phyloP scores from a whole-genome alignment of 345 rosid genomes.

The Geranium brycei region DNA sequence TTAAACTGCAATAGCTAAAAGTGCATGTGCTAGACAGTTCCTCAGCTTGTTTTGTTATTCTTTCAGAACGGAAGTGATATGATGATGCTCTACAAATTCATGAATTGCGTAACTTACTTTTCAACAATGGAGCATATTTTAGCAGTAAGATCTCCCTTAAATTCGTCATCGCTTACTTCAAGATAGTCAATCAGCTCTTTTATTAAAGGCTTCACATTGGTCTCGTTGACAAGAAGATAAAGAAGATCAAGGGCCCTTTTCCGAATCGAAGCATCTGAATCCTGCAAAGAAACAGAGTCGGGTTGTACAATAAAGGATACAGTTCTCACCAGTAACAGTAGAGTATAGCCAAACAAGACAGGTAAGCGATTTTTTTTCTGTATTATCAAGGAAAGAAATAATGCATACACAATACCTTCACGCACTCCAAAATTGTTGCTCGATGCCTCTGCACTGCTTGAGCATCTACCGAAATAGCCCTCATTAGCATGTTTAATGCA shows the following conservation, averaged over 20 bases:
- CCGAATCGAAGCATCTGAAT: conserved; percentile 92
- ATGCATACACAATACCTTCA: conserved; percentile 46
- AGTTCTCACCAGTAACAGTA: conserved; percentile 4
- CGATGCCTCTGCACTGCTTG: conserved; percentile 98
- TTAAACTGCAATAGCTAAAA: neutral
- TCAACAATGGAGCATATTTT: conserved; percentile 93
- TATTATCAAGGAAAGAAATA: neutral
- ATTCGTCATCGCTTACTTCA: conserved; percentile 92
- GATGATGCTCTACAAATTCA: neutral
- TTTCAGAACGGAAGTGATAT: neutral
- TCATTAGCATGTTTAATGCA: conserved; percentile 95
- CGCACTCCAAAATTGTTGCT: conserved; percentile 92
- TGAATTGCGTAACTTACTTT: conserved; percentile 46
- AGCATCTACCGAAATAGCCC: conserved; percentile 72
- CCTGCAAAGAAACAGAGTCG: conserved; percentile 39
- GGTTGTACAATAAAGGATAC: neutral
- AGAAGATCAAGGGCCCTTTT: conserved; percentile 96
- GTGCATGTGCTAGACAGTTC: neutral
- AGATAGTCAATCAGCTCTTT: conserved; percentile 90
- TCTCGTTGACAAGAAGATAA: conserved; percentile 74
- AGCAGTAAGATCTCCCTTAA: conserved; percentile 95
- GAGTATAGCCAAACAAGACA: conserved; percentile 1
- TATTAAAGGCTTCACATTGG: conserved; percentile 74
- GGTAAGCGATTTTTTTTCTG: neutral
- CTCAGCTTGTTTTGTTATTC: neutral